Evolutionary conservation across 2,329 filamentous ascomycete genomes (phyloP).

Genomic region (Malbranchea cinnamomea): DNA sequence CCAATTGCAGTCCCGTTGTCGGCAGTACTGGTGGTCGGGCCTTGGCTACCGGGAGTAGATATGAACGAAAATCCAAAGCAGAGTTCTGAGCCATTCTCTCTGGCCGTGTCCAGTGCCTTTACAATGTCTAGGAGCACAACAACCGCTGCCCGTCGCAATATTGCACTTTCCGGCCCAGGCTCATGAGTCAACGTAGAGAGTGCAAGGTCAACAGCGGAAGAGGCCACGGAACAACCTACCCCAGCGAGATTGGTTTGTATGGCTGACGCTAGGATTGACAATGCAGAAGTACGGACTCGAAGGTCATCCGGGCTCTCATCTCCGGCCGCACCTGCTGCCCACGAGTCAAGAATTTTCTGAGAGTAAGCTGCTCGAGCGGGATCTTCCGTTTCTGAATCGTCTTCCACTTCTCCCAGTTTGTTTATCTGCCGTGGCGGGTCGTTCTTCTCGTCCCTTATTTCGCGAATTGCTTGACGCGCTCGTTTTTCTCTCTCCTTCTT

Average conservation of each 20-base stretch:
- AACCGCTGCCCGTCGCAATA: slow-evolving; percentile 27
- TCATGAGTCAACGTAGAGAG: slow-evolving; percentile 26
- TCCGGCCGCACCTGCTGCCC: slow-evolving; percentile 23
- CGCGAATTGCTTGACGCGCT: slow-evolving; percentile 16
- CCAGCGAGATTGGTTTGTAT: slow-evolving; percentile 26
- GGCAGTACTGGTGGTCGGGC: background rate
- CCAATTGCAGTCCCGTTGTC: slow-evolving; percentile 16
- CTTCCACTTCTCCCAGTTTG: slow-evolving; percentile 13
- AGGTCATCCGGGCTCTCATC: slow-evolving; percentile 30
- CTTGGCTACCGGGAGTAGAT: background rate
- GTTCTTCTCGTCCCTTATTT: slow-evolving; percentile 16
- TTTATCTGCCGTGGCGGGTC: too few species aligned
- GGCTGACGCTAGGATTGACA: slow-evolving; percentile 28
- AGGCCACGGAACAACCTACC: slow-evolving; percentile 20
- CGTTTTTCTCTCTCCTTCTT: slow-evolving; percentile 18
- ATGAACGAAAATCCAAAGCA: slow-evolving; percentile 27
- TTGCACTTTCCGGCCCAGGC: slow-evolving; percentile 21
- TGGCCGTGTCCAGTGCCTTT: slow-evolving; percentile 23
- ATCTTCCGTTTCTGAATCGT: slow-evolving; percentile 21
- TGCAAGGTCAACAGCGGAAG: slow-evolving; percentile 25
- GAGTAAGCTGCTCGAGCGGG: slow-evolving; percentile 20
- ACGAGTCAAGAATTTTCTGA: slow-evolving; percentile 25
- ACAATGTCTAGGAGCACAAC: slow-evolving; percentile 27
- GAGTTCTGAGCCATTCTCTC: slow-evolving; percentile 18
- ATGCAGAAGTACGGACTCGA: slow-evolving; percentile 27